Base-by-base conservation (phyloP, 2,329 filamentous ascomycete species). In the Cordyceps cicadae region DNA sequence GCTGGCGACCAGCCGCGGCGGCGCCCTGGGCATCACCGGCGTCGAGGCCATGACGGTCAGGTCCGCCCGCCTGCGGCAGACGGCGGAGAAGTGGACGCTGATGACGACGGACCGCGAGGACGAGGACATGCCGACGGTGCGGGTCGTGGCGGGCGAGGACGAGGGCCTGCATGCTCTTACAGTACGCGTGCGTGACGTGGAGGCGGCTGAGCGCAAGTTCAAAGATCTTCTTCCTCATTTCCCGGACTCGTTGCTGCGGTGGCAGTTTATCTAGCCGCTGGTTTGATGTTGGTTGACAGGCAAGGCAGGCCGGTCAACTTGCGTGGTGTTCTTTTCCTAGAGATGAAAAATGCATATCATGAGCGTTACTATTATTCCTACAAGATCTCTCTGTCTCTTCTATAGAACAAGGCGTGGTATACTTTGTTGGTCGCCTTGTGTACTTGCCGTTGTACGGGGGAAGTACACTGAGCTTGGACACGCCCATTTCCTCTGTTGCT, bases 71-170 rank as follows among this genome's bases (percentile, higher is more conserved):
- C 9, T 4, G 12, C 0, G 19, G 26, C 46, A 59, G 56, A 53
- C 56, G 39, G n/a, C 46, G 26, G 56, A 45, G 15, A 45, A 26
- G 26, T 53, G 56, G 39, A 21, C 34, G 37, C 34, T 37, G 15
- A 19, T 59, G 26, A 37, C 49, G 15, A 37, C 14, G 37, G 56
- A 53, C 49, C 56, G 26, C 46, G 39, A 41, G 39, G 56, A 59
- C 39, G 15, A 21, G 26, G 56, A 53, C 37, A 39, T 52, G 49
- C 56, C 56, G 12, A 34, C 46, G n/a, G 56, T 59, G 49, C 56
- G 15, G 24, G 56, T 59, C 7, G 56, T 59, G 17, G 34, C 24
- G 3, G 41, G 57, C 26, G 49, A 59, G 49, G 49, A 53, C 39
- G 57, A 59, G 29, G 49, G 49, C 26, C 24, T 59, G 24, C 49